Conservation (phyloP, 805 yeast species). For the Osmozyma mogii region DNA sequence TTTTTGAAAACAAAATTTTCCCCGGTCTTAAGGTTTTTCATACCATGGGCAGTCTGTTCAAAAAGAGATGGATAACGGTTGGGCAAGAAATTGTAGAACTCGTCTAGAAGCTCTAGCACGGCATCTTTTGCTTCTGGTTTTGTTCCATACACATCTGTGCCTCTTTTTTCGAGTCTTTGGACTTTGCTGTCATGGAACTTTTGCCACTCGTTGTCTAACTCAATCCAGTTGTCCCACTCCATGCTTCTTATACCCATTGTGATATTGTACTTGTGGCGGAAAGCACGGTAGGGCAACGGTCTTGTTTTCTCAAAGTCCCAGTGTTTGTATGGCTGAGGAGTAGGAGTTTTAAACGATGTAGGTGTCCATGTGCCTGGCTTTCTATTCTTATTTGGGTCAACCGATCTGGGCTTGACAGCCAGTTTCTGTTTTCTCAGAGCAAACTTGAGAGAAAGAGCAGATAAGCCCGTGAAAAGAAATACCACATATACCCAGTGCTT, state of each 20-base stretch:
- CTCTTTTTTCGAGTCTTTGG: slow-evolving; percentile 39
- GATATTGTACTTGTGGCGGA: slow-evolving; percentile 53
- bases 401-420: slow-evolving; percentile 1
- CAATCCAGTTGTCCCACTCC: slow-evolving; percentile 60
- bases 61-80: slow-evolving; percentile 51
- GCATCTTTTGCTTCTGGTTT: slow-evolving; percentile 43
- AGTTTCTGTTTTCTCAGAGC: slow-evolving; percentile 2
- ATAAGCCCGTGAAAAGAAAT: too few relatives aligned
- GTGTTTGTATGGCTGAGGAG: slow-evolving; percentile 37
- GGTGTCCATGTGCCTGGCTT: slow-evolving; percentile 47
- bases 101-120: slow-evolving; percentile 48
- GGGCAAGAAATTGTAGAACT: slow-evolving; percentile 46
- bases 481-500: too few relatives aligned
- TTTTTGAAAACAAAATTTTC: slow-evolving; percentile 35
- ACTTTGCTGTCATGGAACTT: slow-evolving; percentile 47
- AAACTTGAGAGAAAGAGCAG: too few relatives aligned
- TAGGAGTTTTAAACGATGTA: slow-evolving; percentile 42
- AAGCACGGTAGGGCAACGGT: slow-evolving; percentile 61
- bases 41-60: slow-evolving; percentile 35
- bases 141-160: slow-evolving; percentile 43
- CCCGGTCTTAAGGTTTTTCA: slow-evolving; percentile 45
- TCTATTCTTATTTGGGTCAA: slow-evolving; percentile 32
- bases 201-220: slow-evolving; percentile 59
- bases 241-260: slow-evolving; percentile 64
- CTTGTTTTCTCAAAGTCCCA: slow-evolving; percentile 45